phyloP scores from a whole-genome alignment of 1,284 basidiomycete species.

The Ceratobasidium sp. region DNA sequence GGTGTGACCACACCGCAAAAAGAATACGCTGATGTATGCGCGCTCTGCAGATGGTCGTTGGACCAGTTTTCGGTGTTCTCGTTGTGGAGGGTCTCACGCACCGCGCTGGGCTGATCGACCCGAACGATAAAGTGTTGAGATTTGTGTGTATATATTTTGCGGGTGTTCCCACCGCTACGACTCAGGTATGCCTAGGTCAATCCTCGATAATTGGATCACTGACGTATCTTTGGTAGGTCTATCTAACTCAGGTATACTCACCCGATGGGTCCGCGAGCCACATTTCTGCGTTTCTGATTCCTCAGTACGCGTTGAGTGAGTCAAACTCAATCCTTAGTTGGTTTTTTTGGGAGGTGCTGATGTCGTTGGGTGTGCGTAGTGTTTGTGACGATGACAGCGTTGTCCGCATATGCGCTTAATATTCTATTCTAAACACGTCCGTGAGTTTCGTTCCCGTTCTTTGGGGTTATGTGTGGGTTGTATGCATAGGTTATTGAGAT shows the following conservation, averaged over 20 bases:
- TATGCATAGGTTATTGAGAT: too few species aligned
- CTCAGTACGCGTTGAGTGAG: constrained; percentile 47
- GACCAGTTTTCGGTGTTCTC: constrained; percentile 77
- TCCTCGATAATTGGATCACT: not conserved
- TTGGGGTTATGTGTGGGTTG: too few species aligned
- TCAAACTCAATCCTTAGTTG: too few species aligned
- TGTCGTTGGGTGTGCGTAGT: not conserved
- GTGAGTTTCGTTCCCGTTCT: too few species aligned
- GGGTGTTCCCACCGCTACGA: constrained; percentile 75
- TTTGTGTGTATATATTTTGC: constrained; percentile 80
- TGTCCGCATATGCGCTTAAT: constrained; percentile 44
- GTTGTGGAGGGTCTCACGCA: constrained; percentile 69
- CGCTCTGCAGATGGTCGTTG: constrained; percentile 68
- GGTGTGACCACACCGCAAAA: not conserved
- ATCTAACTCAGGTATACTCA: constrained; percentile 46
- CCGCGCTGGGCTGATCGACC: constrained; percentile 63
- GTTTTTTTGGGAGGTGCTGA: not conserved
- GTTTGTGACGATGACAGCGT: constrained; percentile 45
- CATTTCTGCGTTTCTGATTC: constrained; percentile 46
- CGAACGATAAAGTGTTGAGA: constrained; percentile 71
- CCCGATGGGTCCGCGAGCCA: constrained; percentile 46
- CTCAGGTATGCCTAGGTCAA: constrained; percentile 58
- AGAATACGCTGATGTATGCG: constrained; percentile 15
- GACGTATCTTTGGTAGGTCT: constrained; percentile 15
- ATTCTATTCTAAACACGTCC: constrained; percentile 11